A percentile compares a stretch with the other conserved stretches of the same genome.
Evolutionary conservation across 2,329 filamentous ascomycete species (phyloP).

Genomic region (Diaporthe nobilis): DNA sequence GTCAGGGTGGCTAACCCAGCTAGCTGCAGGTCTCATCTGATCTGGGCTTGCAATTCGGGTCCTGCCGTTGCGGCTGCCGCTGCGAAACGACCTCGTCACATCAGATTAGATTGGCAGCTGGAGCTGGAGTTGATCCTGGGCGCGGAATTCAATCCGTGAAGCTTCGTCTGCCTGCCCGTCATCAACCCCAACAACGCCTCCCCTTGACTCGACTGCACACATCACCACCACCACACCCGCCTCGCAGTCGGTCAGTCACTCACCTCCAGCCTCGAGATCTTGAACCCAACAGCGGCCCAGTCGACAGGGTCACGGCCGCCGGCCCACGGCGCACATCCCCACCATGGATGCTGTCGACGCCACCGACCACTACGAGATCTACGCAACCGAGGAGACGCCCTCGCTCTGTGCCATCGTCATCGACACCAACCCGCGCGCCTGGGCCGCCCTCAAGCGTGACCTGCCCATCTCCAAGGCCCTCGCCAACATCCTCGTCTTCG

Average conservation of each 20-base stretch:
- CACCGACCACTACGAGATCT: conserved; percentile 72
- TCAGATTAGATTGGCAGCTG: conserved; percentile 15
- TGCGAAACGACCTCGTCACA: conserved; percentile 1
- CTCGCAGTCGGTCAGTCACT: background rate
- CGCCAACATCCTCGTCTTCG: conserved; percentile 92
- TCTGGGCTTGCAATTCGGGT: conserved; percentile 24
- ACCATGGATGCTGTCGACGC: conserved; percentile 70
- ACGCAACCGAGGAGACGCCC: conserved; percentile 71
- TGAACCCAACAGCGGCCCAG: background rate
- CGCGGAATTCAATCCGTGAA: conserved; percentile 20
- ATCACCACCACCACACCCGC: background rate
- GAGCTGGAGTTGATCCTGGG: background rate
- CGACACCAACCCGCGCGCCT: conserved; percentile 94
- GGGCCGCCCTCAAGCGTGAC: conserved; percentile 81
- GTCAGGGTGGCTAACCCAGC: background rate
- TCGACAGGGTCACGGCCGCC: conserved; percentile 10
- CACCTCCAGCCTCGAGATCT: background rate
- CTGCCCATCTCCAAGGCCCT: conserved; percentile 88
- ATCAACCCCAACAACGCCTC: background rate
- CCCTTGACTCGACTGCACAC: background rate
- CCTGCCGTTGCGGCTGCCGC: conserved; percentile 16
- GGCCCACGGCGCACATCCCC: conserved; percentile 41
- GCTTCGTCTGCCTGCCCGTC: conserved; percentile 5
- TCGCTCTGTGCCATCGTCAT: conserved; percentile 92
- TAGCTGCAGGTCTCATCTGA: conserved; percentile 30